Evolutionary conservation across 1,139 yeast genomes (phyloP).

Genomic region (Pichia sp.): DNA sequence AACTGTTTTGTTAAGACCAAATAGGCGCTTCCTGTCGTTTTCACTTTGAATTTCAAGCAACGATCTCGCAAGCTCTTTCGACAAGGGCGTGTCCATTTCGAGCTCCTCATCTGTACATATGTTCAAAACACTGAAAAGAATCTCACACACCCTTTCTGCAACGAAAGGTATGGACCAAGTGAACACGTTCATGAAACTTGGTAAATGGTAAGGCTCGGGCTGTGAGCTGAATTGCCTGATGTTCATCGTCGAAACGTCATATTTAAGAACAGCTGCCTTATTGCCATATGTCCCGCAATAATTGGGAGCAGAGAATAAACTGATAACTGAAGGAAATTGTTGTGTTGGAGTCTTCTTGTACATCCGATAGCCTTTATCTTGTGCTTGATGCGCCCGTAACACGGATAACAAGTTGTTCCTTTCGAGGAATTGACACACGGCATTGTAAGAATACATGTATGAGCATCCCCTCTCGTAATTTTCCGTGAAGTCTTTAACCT

Average conservation of each 20-base stretch:
- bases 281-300: slow-evolving; percentile 90
- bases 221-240: slow-evolving; percentile 90
- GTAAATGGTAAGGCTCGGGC: slow-evolving; percentile 97
- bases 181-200: slow-evolving; percentile 95
- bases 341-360: slow-evolving; percentile 80
- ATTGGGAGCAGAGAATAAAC: slow-evolving; percentile 95
- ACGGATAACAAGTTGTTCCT: slow-evolving; percentile 75
- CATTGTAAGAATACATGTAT: slow-evolving; percentile 80
- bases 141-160: slow-evolving; percentile 94
- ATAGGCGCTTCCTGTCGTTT: slow-evolving; percentile 3
- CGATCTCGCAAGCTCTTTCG: slow-evolving; percentile 31
- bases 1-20: background rate
- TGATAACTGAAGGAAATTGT: slow-evolving; percentile 90
- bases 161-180: slow-evolving; percentile 98
- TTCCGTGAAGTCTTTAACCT: slow-evolving; percentile 41
- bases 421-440: slow-evolving; percentile 77
- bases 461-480: slow-evolving; percentile 92
- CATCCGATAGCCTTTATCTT: slow-evolving; percentile 95
- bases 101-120: slow-evolving; percentile 95
- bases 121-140: slow-evolving; percentile 84
- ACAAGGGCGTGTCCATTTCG: slow-evolving; percentile 62
- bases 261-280: slow-evolving; percentile 91
- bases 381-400: slow-evolving; percentile 96
- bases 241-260: slow-evolving; percentile 89
- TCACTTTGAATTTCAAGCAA: slow-evolving; percentile 19